A percentile compares a stretch with the other conserved stretches of the same genome.
These are phyloP conservation scores for Gelatoporia subvermispora DNA, from an alignment of 768 basidiomycete genomes.

Conservation along the genomic window DNA sequence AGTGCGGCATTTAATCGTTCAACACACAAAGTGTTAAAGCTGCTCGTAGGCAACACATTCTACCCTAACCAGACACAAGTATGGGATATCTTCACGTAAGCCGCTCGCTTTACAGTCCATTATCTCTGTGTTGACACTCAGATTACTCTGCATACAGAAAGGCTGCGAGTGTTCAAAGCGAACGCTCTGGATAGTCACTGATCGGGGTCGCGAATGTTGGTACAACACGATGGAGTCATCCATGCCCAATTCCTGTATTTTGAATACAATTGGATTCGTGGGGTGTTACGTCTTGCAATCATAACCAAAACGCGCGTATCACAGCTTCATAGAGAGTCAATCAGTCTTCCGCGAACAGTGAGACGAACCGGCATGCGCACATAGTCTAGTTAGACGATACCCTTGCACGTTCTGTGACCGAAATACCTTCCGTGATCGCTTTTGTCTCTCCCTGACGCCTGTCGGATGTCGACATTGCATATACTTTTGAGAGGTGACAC, in stretches of 20 bases:
- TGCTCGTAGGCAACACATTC: slow-evolving; percentile 39
- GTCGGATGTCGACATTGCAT: too few species aligned
- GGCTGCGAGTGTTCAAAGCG: slow-evolving; percentile 17
- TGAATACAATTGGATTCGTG: too few species aligned
- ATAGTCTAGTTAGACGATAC: too few species aligned
- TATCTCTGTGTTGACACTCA: neutral
- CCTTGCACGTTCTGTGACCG: neutral
- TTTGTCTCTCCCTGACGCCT: neutral
- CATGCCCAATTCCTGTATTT: too few species aligned
- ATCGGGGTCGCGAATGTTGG: neutral
- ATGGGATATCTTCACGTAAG: slow-evolving; percentile 49
- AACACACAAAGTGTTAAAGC: too few species aligned
- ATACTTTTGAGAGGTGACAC: slow-evolving; percentile 26
- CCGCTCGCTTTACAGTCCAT: neutral
- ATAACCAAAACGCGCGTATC: too few species aligned
- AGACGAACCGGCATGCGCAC: too few species aligned
- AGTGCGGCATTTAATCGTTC: too few species aligned
- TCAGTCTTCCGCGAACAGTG: too few species aligned
- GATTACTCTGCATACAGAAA: slow-evolving; percentile 9
- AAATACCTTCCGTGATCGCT: slow-evolving; percentile 14
- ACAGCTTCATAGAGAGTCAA: too few species aligned
- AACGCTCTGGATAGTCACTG: slow-evolving; percentile 9
- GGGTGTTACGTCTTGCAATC: too few species aligned
- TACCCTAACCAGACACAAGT: slow-evolving; percentile 49
- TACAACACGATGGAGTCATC: neutral